Evolutionary conservation across 2,329 filamentous ascomycete species (phyloP).

Genomic region (Erysiphe pisi): DNA sequence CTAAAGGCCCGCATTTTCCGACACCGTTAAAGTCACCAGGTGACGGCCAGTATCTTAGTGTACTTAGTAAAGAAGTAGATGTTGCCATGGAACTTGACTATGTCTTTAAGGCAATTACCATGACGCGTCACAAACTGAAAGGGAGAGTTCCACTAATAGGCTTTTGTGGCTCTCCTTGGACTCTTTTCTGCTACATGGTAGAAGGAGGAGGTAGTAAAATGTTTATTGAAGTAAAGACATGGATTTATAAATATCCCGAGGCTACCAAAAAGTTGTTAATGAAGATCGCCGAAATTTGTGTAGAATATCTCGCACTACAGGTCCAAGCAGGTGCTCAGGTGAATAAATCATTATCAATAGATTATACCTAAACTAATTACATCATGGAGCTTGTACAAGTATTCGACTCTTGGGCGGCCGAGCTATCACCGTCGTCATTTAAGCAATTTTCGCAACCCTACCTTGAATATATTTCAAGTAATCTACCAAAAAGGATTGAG

Average conservation of each 20-base stretch:
- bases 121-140: conserved; percentile 76
- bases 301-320: conserved; percentile 86
- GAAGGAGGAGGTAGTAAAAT: conserved; percentile 94
- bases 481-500: conserved; percentile 62
- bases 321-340: conserved; percentile 87
- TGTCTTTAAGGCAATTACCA: conserved; percentile 87
- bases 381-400: conserved; percentile 66
- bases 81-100: conserved; percentile 78
- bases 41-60: conserved; percentile 69
- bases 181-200: conserved; percentile 96
- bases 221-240: conserved; percentile 88
- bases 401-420: conserved; percentile 96
- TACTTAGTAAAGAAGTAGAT: conserved; percentile 69
- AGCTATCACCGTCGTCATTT: conserved; percentile 76
- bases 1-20: conserved; percentile 92
- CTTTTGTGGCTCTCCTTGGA: conserved; percentile 97
- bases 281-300: conserved; percentile 89
- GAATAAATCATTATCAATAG: conserved; percentile 31
- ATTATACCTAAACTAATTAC: conserved; percentile 26
- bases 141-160: conserved; percentile 88
- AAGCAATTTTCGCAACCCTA: conserved; percentile 78
- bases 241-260: conserved; percentile 81
- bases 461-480: conserved; percentile 68
- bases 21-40: conserved; percentile 66
- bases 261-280: conserved; percentile 71